These are phyloP conservation scores for Diddensiella transvaalensis DNA, from an alignment of 805 yeast genomes.

Conservation along the genomic window DNA sequence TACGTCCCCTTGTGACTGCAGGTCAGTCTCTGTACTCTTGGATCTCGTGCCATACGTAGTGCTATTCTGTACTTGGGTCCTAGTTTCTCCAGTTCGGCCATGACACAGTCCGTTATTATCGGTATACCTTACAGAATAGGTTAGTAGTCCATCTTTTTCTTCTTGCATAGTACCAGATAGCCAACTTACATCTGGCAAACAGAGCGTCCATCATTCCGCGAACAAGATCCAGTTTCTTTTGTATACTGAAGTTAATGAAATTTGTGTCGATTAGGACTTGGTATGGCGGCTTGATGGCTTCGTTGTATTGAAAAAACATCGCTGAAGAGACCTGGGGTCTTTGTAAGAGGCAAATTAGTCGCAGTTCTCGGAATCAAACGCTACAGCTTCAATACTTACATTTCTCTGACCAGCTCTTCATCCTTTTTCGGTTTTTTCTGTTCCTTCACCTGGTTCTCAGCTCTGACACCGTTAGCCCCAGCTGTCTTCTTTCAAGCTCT, in stretches of 20 bases:
- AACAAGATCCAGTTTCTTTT: slow-evolving; percentile 90
- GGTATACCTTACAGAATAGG: slow-evolving; percentile 50
- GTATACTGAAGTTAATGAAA: slow-evolving; percentile 93
- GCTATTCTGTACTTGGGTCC: slow-evolving; percentile 96
- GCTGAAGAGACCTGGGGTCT: slow-evolving; percentile 94
- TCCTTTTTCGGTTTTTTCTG: slow-evolving; percentile 49
- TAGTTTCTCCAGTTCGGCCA: slow-evolving; percentile 95
- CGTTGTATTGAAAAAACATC: slow-evolving; percentile 88
- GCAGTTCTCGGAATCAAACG: too few relatives aligned
- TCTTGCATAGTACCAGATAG: background rate
- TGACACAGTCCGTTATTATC: slow-evolving; percentile 91
- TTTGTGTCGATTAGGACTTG: slow-evolving; percentile 95
- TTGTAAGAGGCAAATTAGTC: slow-evolving; percentile 20
- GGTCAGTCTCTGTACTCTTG: slow-evolving; percentile 78
- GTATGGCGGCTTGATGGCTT: slow-evolving; percentile 96
- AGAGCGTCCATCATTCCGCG: slow-evolving; percentile 96
- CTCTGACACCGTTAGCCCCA: slow-evolving; percentile 23
- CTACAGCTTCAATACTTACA: slow-evolving; percentile 35
- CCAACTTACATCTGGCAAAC: slow-evolving; percentile 68
- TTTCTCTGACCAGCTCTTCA: slow-evolving; percentile 67
- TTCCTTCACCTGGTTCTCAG: slow-evolving; percentile 42
- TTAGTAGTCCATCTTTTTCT: background rate
- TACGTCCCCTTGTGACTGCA: slow-evolving; percentile 95
- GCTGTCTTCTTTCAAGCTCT: background rate
- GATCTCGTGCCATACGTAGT: slow-evolving; percentile 86